phyloP scores from a whole-genome alignment of 305 asterid genomes.

The Solanum hybrid region DNA sequence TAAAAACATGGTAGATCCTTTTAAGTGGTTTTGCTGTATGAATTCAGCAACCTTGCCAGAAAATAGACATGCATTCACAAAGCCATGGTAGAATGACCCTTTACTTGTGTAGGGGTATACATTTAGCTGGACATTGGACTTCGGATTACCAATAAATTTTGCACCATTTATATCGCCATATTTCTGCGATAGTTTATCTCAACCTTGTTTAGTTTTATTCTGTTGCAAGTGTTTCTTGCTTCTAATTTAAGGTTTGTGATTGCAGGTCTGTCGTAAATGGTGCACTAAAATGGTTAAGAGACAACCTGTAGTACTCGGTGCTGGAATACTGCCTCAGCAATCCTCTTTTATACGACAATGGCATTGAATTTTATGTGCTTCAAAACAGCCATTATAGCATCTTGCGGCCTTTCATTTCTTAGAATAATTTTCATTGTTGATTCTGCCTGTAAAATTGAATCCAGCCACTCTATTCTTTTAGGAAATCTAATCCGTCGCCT shows the following conservation, averaged over 20 bases:
- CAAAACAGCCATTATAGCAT: background rate
- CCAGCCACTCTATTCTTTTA: background rate
- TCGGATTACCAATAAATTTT: background rate
- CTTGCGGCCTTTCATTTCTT: background rate
- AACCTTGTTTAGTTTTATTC: background rate
- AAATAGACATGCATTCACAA: background rate
- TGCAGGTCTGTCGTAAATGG: conserved; percentile 77
- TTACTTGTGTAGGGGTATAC: background rate
- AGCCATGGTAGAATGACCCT: background rate
- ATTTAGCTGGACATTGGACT: background rate
- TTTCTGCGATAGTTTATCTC: background rate
- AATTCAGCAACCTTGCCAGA: background rate
- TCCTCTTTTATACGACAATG: background rate
- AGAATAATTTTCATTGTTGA: background rate
- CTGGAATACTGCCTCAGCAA: background rate
- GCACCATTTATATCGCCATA: background rate
- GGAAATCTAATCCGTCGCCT: background rate
- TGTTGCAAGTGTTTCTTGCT: background rate
- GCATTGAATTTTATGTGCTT: background rate
- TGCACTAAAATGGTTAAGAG: conserved; percentile 80
- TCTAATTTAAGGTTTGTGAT: background rate
- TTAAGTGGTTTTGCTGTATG: background rate
- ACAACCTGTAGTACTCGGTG: conserved; percentile 42
- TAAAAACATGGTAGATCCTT: background rate
- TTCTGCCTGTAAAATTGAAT: background rate